Conservation (phyloP, 2,329 filamentous ascomycete genomes). For the Podosphaera leucotricha region DNA sequence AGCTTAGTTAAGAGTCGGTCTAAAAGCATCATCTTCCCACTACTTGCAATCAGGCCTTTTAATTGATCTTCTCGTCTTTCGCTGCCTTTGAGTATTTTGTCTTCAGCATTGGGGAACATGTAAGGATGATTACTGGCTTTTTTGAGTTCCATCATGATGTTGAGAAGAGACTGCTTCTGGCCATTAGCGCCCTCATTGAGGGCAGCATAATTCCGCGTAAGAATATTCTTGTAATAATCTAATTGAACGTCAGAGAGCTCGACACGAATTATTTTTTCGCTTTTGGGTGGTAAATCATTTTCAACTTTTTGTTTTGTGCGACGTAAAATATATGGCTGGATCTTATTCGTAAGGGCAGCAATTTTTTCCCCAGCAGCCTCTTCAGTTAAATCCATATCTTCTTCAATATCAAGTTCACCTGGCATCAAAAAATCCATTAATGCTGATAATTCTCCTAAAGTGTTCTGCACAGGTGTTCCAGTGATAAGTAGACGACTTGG, state of each 20-base stretch:
- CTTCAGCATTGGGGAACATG: conserved; percentile 88
- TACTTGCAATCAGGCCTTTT: conserved; percentile 83
- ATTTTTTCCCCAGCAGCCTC: conserved; percentile 72
- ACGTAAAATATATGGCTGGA: conserved; percentile 83
- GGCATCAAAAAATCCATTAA: conserved; percentile 93
- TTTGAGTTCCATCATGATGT: conserved; percentile 99
- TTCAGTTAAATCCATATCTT: conserved; percentile 65
- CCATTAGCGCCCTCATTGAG: conserved; percentile 76
- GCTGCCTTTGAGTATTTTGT: conserved; percentile 62
- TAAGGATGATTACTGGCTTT: conserved; percentile 98
- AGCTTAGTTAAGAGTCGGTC: conserved; percentile 88
- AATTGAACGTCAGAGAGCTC: conserved; percentile 90
- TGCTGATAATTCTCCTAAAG: conserved; percentile 73
- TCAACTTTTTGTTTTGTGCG: conserved; percentile 96
- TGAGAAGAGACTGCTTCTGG: conserved; percentile 82
- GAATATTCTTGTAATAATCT: conserved; percentile 97
- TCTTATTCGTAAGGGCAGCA: conserved; percentile 59
- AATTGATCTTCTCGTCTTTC: conserved; percentile 70
- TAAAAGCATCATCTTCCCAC: conserved; percentile 98
- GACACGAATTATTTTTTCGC: conserved; percentile 95
- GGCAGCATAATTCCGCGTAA: conserved; percentile 87
- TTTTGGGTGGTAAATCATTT: conserved; percentile 87
- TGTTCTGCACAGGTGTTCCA: conserved; percentile 93
- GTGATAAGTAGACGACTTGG: conserved; percentile 85
- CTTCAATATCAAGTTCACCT: conserved; percentile 76